These are phyloP conservation scores for Podosphaera xanthii DNA, from an alignment of 2,329 filamentous ascomycete genomes.

Conservation along the genomic window DNA sequence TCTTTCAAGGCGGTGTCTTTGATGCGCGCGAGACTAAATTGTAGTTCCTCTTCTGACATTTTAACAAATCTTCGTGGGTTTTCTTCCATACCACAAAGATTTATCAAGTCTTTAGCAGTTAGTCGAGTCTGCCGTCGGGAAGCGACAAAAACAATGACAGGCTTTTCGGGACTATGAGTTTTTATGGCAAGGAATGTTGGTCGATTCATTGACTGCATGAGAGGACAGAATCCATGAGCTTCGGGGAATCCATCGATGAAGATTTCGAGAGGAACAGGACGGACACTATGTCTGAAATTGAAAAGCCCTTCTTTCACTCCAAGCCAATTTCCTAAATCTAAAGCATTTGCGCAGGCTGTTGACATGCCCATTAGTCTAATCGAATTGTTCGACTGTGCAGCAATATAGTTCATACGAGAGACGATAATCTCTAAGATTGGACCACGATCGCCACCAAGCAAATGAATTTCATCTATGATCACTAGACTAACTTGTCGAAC, in stretches of 20 bases:
- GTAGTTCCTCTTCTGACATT: slow-evolving; percentile 87
- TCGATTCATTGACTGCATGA: slow-evolving; percentile 99
- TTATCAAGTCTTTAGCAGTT: slow-evolving; percentile 90
- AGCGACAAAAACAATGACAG: slow-evolving; percentile 94
- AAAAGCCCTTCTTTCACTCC: slow-evolving; percentile 89
- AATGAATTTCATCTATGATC: slow-evolving; percentile 95
- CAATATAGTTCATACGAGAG: slow-evolving; percentile 92
- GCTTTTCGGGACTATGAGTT: slow-evolving; percentile 84
- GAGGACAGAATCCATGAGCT: slow-evolving; percentile 77
- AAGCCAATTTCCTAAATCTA: slow-evolving; percentile 84
- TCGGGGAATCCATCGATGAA: slow-evolving; percentile 97
- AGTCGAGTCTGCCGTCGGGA: slow-evolving; percentile 85
- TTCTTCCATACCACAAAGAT: slow-evolving; percentile 95
- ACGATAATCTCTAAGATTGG: slow-evolving; percentile 97
- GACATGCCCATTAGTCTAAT: slow-evolving; percentile 96
- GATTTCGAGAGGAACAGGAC: slow-evolving; percentile 83
- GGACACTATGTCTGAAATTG: slow-evolving; percentile 93
- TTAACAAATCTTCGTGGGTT: slow-evolving; percentile 80
- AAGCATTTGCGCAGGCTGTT: slow-evolving; percentile 88
- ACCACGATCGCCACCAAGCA: slow-evolving; percentile 87
- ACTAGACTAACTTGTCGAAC: slow-evolving; percentile 87
- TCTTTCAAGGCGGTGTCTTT: slow-evolving; percentile 86
- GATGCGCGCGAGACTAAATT: slow-evolving; percentile 66
- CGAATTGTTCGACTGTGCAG: slow-evolving; percentile 70
- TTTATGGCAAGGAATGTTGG: slow-evolving; percentile 94